Evolutionary conservation across 805 yeast genomes (phyloP), one percentile per base, ranked within the genome.

Genomic region (Torulaspora franciscae): DNA sequence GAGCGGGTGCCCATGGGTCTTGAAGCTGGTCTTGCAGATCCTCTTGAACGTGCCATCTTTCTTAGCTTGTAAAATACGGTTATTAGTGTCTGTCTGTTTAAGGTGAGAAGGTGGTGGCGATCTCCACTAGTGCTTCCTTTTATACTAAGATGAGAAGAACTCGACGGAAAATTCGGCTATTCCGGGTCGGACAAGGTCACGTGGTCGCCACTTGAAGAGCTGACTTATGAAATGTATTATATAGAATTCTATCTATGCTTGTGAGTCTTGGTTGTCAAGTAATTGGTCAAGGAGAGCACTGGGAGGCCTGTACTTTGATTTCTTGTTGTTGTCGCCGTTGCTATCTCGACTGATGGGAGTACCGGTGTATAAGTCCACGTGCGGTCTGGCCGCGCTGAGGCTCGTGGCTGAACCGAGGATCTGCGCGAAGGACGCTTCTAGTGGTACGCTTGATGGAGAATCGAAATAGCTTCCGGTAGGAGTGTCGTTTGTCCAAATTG

Each of bases 1-100:
- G 81, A 74, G 72, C 95, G 81, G 34, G 78, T 61, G 63, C 77
- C 86, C 43, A 74, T 66, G 56, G 81, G 72, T 62, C 75, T 70
- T 51, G 73, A 63, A 52, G 73, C 71, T 49, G 72, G 70, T 53
- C 72, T 68, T 15, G 51, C 42, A 30, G 58, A 49, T 44, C 56
- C 56, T 52, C 62, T 57, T 56, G 70, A 66, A 62, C 77, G 73
- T 30, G 76, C 72, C 77, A 73, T 72, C 43, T 45, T 59, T 40
- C 22, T 11, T 6, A n/a, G 14, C 10, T 36, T 9, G 11, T 25
- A 24, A 9, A 13, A 6, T n/a, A n/a, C 13, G 32, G 14, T 36
- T n/a, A 7, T 24, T n/a, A 19, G 40, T 6, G 9, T 30, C 11
- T 8, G 10, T 15, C 14, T 11, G 13, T 30, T 3, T 30, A 19